Evolutionary conservation across 2,329 filamentous ascomycete species (phyloP), one percentile per base, ranked within the genome.

Genomic region (Trichoderma sp.): DNA sequence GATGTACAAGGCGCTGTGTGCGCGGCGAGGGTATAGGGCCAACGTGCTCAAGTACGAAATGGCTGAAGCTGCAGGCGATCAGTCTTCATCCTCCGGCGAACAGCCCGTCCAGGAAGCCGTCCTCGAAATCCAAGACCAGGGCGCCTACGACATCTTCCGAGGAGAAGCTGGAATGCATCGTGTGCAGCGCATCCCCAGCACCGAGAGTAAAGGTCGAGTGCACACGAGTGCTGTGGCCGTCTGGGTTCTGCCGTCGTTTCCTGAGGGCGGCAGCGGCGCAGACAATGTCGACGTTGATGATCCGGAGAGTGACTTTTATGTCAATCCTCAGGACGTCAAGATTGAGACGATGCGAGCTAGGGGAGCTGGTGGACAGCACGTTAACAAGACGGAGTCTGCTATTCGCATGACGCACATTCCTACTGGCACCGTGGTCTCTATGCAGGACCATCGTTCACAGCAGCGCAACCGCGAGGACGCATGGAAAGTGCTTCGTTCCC

Each of bases 351-450:
- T 98, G 95, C 90, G 95, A 18, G 95, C 97, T 0, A 88, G 94
- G 63, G 97, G 97, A 76, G 96, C 97, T 0, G 97, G 97, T 38
- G 97, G 97, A 1, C 97, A 99, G 86, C 97, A 99, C 85, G 97
- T 99, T 82, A 99, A 99, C 86, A 98, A 96, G 83, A 99, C 97
- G 0, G 97, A 99, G 86, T 98, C 95, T 35, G 97, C 97, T 4
- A 94, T 99, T 77, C 93, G 97, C 11, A 88, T 99, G 80, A 98
- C 95, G 2, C 97, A 99, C 86, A 85, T 93, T 7, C 97, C 97
- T 2, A 97, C 95, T 1, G 94, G 93, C 62, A 97, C 92, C 0
- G 91, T 94, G 2, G 95, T 98, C 16, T 93, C 92, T 14, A 97
- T 98, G 89, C 97, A 99, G 84, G 97, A 99, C 83, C 93, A 92